Base-by-base conservation (phyloP, 2,329 filamentous ascomycete species). In the Scedosporium dehoogii region DNA sequence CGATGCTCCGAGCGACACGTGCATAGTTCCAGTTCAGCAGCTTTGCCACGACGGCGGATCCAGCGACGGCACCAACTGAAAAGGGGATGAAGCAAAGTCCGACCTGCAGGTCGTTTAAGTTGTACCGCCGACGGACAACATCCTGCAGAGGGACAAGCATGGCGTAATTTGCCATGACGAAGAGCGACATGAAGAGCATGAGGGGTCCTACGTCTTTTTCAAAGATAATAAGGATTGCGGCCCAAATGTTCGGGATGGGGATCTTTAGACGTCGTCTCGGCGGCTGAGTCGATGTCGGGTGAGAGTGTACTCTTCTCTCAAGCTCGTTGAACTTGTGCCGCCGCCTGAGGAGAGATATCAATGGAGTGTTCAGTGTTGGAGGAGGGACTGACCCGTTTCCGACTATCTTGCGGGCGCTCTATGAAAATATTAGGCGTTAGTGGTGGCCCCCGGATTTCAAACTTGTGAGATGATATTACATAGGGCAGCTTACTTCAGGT, bases 1-100 rank as follows among this genome's bases (percentile, higher is more conserved):
- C 81, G 0, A 83, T 71, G 4, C 73, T 75, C 9, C 72, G 70
- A 12, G 86, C 86, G 63, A 87, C 79, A 1, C 86, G 82, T 1
- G 80, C 78, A 70, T 86, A 92, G 70, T 89, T 90, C 73, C 80
- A 81, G 70, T 91, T 88, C 42, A 90, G 79, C 1, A 85, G 66
- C 2, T 78, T 77, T 0, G 88, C 86, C 2, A 75, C 74, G 2
- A 76, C 68, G 7, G 76, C 66, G 1, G 78, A 79, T 0, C 80
- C 75, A 1, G 77, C 68, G 12, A 80, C 73, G n/a, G 79, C 80
- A 1, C 81, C 81, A 4, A 69, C 72, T 0, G 81, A 81, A 33
- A 81, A 68, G 1, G 82, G 82, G 1, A 83, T 70, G 66, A 81
- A 83, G 74, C 79, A 79, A 4, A 83, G 70, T 1, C 83, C 83